Conservation (phyloP, 2,329 filamentous ascomycete genomes). For the Colletotrichum sublineola region DNA sequence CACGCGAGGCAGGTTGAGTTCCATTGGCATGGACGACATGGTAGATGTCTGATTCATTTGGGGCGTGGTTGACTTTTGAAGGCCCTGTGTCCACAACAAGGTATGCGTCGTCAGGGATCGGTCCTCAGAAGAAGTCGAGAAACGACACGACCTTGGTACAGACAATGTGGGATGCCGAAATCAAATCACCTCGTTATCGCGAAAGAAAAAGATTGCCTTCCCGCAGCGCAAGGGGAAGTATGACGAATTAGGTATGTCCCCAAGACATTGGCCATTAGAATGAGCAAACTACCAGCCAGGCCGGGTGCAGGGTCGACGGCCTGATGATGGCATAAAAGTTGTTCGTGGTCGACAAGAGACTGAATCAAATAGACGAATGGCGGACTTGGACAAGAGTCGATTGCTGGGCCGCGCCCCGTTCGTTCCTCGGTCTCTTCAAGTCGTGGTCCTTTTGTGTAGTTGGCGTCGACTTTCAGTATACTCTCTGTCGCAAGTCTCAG, state of each 20-base stretch:
- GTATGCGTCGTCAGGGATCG: neutral
- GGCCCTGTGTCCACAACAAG: neutral
- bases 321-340: conserved; percentile 19
- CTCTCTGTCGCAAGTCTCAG: neutral
- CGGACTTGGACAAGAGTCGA: conserved; percentile 1
- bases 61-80: neutral
- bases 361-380: conserved; percentile 1
- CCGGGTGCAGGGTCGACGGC: conserved; percentile 13
- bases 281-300: conserved; percentile 16
- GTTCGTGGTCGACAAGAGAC: neutral
- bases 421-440: neutral
- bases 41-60: conserved; percentile 41
- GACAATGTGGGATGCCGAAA: neutral
- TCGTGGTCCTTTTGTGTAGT: conserved; percentile 10
- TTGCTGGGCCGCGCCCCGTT: conserved; percentile 15
- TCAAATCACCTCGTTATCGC: conserved; percentile 17
- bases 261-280: conserved; percentile 39
- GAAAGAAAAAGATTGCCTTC: conserved; percentile 20
- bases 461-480: conserved; percentile 15
- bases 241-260: conserved; percentile 22
- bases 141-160: conserved; percentile 1
- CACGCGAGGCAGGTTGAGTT: conserved; percentile 47
- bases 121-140: conserved; percentile 25
- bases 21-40: conserved; percentile 44
- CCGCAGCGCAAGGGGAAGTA: conserved; percentile 25